Evolutionary conservation across 108 stramenopile genomes (phyloP).

Genomic region (Skeletonema potamos): DNA sequence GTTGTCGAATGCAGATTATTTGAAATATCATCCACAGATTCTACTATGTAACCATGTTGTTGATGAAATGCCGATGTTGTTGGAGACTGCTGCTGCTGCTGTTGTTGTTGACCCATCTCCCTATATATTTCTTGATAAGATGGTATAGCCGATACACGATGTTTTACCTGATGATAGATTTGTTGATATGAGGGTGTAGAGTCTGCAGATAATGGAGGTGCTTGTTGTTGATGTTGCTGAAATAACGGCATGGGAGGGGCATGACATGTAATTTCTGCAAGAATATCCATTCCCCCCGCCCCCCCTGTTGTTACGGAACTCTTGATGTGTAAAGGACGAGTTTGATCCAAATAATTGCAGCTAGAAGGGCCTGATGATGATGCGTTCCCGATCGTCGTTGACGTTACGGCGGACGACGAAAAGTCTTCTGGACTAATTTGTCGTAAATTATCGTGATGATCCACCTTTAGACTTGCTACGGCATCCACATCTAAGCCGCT

Average conservation of each 20-base stretch:
- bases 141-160: slow-evolving; percentile 30
- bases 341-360: background rate
- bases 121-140: slow-evolving; percentile 53
- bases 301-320: background rate
- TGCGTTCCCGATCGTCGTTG: background rate
- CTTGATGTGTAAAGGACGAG: background rate
- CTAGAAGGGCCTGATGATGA: background rate
- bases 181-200: slow-evolving; percentile 19
- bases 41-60: slow-evolving; percentile 10
- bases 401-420: background rate
- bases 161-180: slow-evolving; percentile 4
- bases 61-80: background rate
- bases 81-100: slow-evolving; percentile 7
- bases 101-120: slow-evolving; percentile 32
- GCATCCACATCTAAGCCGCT: slow-evolving; percentile 3
- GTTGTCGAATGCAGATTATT: slow-evolving; percentile 3
- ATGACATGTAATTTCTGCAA: slow-evolving; percentile 47
- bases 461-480: slow-evolving; percentile 3
- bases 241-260: slow-evolving; percentile 37
- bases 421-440: background rate
- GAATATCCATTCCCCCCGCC: slow-evolving; percentile 43
- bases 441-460: background rate
- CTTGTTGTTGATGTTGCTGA: background rate
- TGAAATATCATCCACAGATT: slow-evolving; percentile 12
- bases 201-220: background rate